phyloP scores from a whole-genome alignment of 495 filamentous ascomycete genomes.

The Talaromyces wortmannii region DNA sequence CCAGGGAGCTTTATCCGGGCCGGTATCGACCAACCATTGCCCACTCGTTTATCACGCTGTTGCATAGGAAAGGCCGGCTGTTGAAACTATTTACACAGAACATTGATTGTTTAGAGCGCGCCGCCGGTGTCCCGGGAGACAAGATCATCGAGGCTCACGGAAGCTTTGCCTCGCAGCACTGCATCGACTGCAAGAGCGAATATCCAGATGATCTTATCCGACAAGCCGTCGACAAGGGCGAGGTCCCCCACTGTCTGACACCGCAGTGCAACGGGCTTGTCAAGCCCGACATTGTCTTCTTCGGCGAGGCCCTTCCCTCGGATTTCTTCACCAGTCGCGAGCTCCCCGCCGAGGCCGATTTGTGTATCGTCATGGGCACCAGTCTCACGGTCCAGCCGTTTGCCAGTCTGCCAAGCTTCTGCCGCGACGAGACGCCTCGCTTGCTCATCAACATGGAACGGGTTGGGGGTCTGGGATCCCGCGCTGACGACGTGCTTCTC shows the following conservation, averaged over 20 bases:
- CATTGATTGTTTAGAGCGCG: constrained; percentile 89
- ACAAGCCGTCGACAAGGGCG: constrained; percentile 48
- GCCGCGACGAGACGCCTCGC: constrained; percentile 56
- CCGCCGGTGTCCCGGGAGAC: constrained; percentile 74
- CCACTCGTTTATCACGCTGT: constrained; percentile 69
- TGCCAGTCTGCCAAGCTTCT: constrained; percentile 65
- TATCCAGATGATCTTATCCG: constrained; percentile 73
- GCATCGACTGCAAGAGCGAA: constrained; percentile 73
- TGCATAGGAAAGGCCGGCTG: constrained; percentile 70
- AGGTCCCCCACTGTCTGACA: constrained; percentile 60
- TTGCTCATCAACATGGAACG: constrained; percentile 81
- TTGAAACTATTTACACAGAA: constrained; percentile 93
- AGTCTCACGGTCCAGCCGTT: constrained; percentile 88
- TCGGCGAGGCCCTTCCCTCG: constrained; percentile 76
- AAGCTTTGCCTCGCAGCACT: constrained; percentile 82
- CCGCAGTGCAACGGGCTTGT: constrained; percentile 69
- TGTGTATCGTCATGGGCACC: constrained; percentile 87
- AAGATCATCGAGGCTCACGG: constrained; percentile 92
- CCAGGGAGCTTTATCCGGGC: constrained; percentile 89
- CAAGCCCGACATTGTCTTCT: constrained; percentile 98
- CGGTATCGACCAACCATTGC: constrained; percentile 79
- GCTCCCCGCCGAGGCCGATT: constrained; percentile 58
- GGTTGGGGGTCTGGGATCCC: constrained; percentile 74
- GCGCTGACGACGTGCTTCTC: constrained; percentile 69
- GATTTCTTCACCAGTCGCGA: constrained; percentile 56